A percentile compares a stretch with the other conserved stretches of the same genome.
These are phyloP conservation scores for Suillus americanus DNA, from an alignment of 768 basidiomycete genomes.

Conservation along the genomic window DNA sequence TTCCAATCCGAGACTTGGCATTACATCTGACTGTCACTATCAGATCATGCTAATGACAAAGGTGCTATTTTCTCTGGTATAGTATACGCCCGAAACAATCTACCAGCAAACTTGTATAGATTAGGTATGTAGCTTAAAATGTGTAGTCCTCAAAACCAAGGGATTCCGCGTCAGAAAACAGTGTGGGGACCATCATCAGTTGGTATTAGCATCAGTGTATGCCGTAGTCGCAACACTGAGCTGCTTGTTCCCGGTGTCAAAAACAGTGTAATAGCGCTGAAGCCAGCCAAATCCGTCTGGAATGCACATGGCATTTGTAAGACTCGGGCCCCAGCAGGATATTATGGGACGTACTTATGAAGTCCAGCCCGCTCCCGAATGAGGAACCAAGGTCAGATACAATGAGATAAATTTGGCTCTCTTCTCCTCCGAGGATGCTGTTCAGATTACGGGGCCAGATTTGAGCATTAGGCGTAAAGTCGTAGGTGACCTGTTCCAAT, in stretches of 20 bases:
- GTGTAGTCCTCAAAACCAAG: not conserved
- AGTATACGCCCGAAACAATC: not conserved
- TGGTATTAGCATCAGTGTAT: constrained; percentile 46
- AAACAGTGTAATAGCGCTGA: constrained; percentile 61
- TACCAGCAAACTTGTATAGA: not conserved
- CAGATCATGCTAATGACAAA: not conserved
- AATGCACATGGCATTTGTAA: not conserved
- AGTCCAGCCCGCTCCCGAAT: constrained; percentile 62
- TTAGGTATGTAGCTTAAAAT: no score
- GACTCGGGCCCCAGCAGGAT: not conserved
- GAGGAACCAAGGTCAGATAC: constrained; percentile 50
- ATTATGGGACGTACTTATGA: constrained; percentile 48
- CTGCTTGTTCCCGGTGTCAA: constrained; percentile 35
- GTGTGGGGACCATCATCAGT: constrained; percentile 21
- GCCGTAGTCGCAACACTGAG: constrained; percentile 28
- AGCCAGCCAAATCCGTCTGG: constrained; percentile 59
- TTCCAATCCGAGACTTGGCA: not conserved
- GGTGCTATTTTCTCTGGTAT: no score
- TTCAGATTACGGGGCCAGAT: constrained; percentile 69
- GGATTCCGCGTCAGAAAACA: not conserved
- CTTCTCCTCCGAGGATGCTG: constrained; percentile 52
- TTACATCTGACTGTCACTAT: not conserved
- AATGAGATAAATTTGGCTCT: constrained; percentile 54
- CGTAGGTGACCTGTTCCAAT: constrained; percentile 42
- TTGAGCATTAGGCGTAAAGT: constrained; percentile 65